These are phyloP conservation scores for Capsicum baccatum DNA, from an alignment of 257 asterid genomes.

Conservation along the genomic window DNA sequence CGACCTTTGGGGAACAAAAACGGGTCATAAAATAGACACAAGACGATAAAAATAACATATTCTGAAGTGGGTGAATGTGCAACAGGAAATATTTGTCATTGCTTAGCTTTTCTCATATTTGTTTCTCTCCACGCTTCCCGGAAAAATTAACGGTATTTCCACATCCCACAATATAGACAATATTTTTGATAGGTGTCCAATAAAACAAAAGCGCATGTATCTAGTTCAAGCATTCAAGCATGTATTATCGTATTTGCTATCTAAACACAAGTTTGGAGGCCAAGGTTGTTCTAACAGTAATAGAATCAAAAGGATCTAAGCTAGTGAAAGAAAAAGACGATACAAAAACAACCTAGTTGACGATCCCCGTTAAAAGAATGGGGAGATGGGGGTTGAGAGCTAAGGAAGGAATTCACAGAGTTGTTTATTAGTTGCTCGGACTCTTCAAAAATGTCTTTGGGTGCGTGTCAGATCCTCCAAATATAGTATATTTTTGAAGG, in stretches of 20 bases:
- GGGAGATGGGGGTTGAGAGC: background rate
- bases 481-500: too few relatives aligned
- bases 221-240: background rate
- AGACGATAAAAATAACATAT: background rate
- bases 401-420: background rate
- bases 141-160: too few relatives aligned
- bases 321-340: background rate
- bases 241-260: background rate
- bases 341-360: background rate
- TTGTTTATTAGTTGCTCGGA: too few relatives aligned
- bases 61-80: background rate
- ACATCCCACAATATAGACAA: too few relatives aligned
- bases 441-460: too few relatives aligned
- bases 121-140: background rate
- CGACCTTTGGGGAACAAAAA: background rate
- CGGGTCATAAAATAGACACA: background rate
- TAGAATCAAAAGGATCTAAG: conserved; percentile 1
- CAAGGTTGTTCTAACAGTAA: background rate
- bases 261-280: background rate
- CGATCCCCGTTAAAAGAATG: background rate
- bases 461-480: too few relatives aligned
- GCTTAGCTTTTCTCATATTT: background rate
- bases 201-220: background rate
- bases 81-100: background rate
- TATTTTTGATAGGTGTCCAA: too few relatives aligned